These are phyloP conservation scores for Hypomontagnella submonticulosa DNA, from an alignment of 495 filamentous ascomycete genomes.

Conservation along the genomic window DNA sequence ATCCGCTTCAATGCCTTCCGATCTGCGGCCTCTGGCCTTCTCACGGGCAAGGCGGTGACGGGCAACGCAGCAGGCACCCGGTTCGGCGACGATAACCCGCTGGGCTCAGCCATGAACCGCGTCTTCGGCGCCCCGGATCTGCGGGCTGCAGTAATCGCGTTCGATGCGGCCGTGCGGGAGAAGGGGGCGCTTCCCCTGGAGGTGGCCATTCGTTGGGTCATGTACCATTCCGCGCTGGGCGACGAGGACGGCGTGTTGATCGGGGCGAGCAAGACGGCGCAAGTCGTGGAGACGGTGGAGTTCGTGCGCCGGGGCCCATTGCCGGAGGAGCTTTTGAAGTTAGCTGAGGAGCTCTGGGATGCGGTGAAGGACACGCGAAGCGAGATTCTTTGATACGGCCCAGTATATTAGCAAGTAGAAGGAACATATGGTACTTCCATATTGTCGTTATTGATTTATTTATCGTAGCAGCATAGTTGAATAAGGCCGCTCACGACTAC, in stretches of 20 bases:
- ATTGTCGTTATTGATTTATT: too few species aligned
- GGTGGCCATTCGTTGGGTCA: slow-evolving; percentile 67
- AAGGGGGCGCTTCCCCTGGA: slow-evolving; percentile 60
- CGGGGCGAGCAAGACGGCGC: slow-evolving; percentile 59
- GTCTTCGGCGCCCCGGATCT: slow-evolving; percentile 58
- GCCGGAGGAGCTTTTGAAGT: slow-evolving; percentile 17
- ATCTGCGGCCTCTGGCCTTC: slow-evolving; percentile 58
- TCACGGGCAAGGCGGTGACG: slow-evolving; percentile 53
- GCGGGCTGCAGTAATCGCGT: slow-evolving; percentile 55
- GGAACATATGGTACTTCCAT: too few species aligned
- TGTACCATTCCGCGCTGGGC: slow-evolving; percentile 62
- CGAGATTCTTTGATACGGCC: slow-evolving; percentile 21
- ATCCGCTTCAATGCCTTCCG: slow-evolving; percentile 63
- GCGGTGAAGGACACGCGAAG: slow-evolving; percentile 29
- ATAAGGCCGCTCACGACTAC: too few species aligned
- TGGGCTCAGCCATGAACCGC: slow-evolving; percentile 51
- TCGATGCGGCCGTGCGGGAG: slow-evolving; percentile 57
- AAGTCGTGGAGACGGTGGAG: slow-evolving; percentile 63
- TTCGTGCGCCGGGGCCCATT: slow-evolving; percentile 59
- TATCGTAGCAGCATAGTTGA: too few species aligned
- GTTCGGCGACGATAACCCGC: slow-evolving; percentile 45
- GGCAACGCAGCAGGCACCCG: slow-evolving; percentile 52
- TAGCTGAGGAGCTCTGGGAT: slow-evolving; percentile 35
- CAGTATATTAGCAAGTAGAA: too few species aligned
- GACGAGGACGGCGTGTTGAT: slow-evolving; percentile 65